Base-by-base conservation (phyloP, 257 asterid species). In the Apocynum venetum region DNA sequence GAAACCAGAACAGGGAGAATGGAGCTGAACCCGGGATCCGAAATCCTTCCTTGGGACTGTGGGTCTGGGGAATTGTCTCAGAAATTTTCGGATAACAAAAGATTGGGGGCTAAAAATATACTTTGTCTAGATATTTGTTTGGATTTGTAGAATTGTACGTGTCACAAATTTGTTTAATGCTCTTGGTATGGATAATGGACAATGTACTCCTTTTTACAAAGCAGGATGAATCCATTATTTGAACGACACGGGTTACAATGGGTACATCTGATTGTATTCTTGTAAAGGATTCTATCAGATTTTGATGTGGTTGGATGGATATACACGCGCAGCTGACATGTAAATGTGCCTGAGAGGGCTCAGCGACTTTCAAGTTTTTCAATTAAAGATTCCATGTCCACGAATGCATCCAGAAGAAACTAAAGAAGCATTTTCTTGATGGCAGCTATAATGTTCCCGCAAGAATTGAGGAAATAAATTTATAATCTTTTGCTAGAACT, bases 311-410 rank as follows among this genome's bases (percentile, higher is more conserved):
- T 5, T 66, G 68, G 3, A 25, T 57, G 53, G 79, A 74, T 56
- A 55, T 67, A 20, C 75, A 66, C 69, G 61, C 56, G 13, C 20
- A 19, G 61, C 48, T 80, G 83, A 75, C 76, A 35, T 75, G 76
- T 64, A 74, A 80, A 80, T 79, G 70, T 73, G 63, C 44, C 13
- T 2, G 53, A 25, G 17, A 52, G 38, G 67, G 31, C 51, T 67
- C 79, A 51, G 52, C 55, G 83, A 80, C 56, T 80, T 47, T 80
- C 76, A 68, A 57, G 13, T 76, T 57, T 74, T 57, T 53, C 69
- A 25, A 13, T 14, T 36, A 20, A 19, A 35, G 38, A 44, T 80
- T 74, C 83, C 43, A 13, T 47, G 64, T 51, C 79, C 43, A 64
- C 79, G 38, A 55, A 55, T 56, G 47, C 41, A 64, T 79, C 78